phyloP scores from a whole-genome alignment of 106 monocot genomes.

The Acorus gramineus region DNA sequence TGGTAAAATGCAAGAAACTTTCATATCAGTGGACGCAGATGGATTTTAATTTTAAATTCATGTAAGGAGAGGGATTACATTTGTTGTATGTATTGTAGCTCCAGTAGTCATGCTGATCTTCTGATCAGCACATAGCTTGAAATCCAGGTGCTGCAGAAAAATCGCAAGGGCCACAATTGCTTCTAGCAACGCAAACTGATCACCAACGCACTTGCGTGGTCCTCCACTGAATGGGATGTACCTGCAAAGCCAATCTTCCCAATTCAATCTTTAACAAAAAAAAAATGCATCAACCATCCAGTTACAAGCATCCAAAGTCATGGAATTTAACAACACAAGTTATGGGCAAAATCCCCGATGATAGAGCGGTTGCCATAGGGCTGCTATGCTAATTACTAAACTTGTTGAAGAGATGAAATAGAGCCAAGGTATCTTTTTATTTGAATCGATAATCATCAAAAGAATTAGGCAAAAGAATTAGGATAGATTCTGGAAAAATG shows the following conservation, averaged over 20 bases:
- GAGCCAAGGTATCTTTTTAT: too few species aligned
- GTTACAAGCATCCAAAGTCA: neutral
- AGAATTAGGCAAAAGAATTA: too few species aligned
- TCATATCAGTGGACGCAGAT: too few species aligned
- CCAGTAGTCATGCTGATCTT: constrained; percentile 98
- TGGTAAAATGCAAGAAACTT: too few species aligned
- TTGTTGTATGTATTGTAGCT: constrained; percentile 93
- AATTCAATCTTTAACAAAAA: neutral
- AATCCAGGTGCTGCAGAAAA: constrained; percentile 65
- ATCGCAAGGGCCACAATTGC: constrained; percentile 76
- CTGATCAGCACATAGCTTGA: constrained; percentile 73
- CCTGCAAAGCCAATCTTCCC: constrained; percentile 17
- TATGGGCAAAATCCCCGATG: too few species aligned
- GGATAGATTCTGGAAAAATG: too few species aligned
- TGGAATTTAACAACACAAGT: neutral
- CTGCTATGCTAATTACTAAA: too few species aligned
- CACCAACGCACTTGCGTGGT: constrained; percentile 94
- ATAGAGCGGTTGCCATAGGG: too few species aligned
- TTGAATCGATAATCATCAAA: too few species aligned
- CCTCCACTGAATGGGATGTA: constrained; percentile 98
- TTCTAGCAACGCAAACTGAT: constrained; percentile 95
- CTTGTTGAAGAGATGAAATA: too few species aligned
- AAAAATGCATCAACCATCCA: neutral
- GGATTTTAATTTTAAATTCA: too few species aligned
- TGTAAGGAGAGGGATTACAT: constrained; percentile 28